Percentiles rank a stretch among this genome's conserved stretches.
Conservation (phyloP, 2,329 filamentous ascomycete species). For the Coniosporium tulheliwenetii region DNA sequence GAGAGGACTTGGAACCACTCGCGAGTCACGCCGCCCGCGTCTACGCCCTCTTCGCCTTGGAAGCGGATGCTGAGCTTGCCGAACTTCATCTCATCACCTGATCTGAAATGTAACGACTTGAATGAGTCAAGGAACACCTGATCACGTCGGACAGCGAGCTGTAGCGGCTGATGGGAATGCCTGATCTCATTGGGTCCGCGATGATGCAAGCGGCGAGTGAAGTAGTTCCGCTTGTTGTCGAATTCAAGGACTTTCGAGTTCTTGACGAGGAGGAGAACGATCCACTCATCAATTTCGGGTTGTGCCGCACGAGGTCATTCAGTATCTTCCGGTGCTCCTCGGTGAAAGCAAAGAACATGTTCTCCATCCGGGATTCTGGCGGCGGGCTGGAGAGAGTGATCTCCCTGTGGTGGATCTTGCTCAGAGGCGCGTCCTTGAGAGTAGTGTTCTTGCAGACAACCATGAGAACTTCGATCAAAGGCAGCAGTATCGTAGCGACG, state of each 20-base stretch:
- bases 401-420: conserved; percentile 38
- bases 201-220: conserved; percentile 80
- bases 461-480: conserved; percentile 93
- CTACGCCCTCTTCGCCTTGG: conserved; percentile 92
- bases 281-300: conserved; percentile 95
- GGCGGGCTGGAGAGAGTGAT: conserved; percentile 59
- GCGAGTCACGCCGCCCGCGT: conserved; percentile 90
- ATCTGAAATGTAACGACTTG: conserved; percentile 96
- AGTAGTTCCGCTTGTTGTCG: conserved; percentile 99
- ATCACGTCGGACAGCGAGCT: conserved; percentile 79
- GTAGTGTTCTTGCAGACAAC: conserved; percentile 98
- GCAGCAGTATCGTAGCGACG: conserved; percentile 86
- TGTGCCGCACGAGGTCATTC: conserved; percentile 93
- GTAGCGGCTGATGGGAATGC: conserved; percentile 59
- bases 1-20: conserved; percentile 99
- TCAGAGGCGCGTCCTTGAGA: conserved; percentile 47
- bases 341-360: conserved; percentile 90
- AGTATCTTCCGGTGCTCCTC: conserved; percentile 95
- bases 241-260: conserved; percentile 98
- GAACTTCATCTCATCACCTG: conserved; percentile 93
- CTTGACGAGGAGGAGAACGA: conserved; percentile 94
- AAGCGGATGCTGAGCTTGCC: conserved; percentile 97
- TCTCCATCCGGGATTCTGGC: conserved; percentile 70
- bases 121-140: conserved; percentile 98
- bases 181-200: conserved; percentile 50